Percentiles rank a stretch among this genome's conserved stretches.
These are phyloP conservation scores for Agarophyton chilense DNA, from an alignment of 23 red algal genomes.

Conservation along the genomic window DNA sequence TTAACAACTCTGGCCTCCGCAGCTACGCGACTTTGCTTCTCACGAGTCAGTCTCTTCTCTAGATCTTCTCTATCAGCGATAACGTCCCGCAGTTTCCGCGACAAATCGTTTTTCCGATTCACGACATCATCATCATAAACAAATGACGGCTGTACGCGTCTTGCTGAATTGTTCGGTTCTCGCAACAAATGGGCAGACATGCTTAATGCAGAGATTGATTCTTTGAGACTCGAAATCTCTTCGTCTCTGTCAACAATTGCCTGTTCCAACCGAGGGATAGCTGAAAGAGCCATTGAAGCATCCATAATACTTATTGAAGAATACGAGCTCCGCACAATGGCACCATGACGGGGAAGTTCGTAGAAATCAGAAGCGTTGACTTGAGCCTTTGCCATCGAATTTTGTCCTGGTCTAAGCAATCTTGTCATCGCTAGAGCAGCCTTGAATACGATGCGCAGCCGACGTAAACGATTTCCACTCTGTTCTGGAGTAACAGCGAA, in stretches of 20 bases:
- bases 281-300: constrained; percentile 38
- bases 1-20: constrained; percentile 42
- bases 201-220: constrained; percentile 30
- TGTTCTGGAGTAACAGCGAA: constrained; percentile 8
- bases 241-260: constrained; percentile 43
- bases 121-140: constrained; percentile 51
- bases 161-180: not conserved
- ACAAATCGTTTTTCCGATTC: constrained; percentile 57
- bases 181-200: not conserved
- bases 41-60: constrained; percentile 41
- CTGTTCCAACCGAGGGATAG: constrained; percentile 53
- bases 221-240: constrained; percentile 27
- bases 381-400: not conserved
- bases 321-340: not conserved
- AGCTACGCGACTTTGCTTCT: constrained; percentile 45
- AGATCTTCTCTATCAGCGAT: constrained; percentile 48
- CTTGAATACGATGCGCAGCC: constrained; percentile 7
- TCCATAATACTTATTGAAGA: constrained; percentile 19
- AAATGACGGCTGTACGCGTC: constrained; percentile 27
- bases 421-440: constrained; percentile 18
- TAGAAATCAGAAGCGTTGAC: constrained; percentile 29
- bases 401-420: not conserved
- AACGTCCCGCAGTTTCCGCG: constrained; percentile 31
- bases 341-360: not conserved
- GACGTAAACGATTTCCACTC: not conserved